Evolutionary conservation across 2,329 filamentous ascomycete genomes (phyloP).

Genomic region (Cercospora brassicicola): DNA sequence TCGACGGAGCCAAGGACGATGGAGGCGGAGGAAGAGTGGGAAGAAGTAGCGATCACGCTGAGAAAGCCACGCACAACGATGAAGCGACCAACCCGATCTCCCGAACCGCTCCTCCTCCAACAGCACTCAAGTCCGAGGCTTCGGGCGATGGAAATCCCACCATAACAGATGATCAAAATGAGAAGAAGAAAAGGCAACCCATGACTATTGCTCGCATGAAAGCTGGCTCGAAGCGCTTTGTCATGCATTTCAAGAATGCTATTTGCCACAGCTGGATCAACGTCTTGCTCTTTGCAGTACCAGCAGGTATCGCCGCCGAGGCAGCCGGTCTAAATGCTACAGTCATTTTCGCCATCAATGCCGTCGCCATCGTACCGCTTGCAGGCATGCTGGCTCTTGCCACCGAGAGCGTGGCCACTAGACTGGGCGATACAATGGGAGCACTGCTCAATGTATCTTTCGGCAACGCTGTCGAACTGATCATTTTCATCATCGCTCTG

Average conservation of each 20-base stretch:
- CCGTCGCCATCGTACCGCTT: conserved; percentile 53
- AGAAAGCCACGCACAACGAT: conserved; percentile 32
- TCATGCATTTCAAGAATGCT: conserved; percentile 57
- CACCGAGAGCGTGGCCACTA: conserved; percentile 51
- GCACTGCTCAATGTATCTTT: conserved; percentile 55
- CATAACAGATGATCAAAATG: conserved; percentile 45
- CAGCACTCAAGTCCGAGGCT: conserved; percentile 49
- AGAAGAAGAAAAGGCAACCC: conserved; percentile 43
- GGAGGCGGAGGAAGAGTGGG: conserved; percentile 16
- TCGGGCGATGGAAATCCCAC: conserved; percentile 55
- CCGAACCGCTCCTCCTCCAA: conserved; percentile 36
- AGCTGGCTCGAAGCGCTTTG: conserved; percentile 54
- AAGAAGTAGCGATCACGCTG: conserved; percentile 21
- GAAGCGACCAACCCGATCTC: conserved; percentile 24
- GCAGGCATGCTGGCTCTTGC: conserved; percentile 52
- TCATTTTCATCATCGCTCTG: conserved; percentile 69
- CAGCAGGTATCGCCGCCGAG: conserved; percentile 69
- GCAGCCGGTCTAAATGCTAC: conserved; percentile 43
- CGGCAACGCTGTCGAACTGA: conserved; percentile 55
- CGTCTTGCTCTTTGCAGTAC: conserved; percentile 73
- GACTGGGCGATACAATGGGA: conserved; percentile 52
- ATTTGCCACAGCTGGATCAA: conserved; percentile 77
- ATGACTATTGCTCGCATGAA: conserved; percentile 52
- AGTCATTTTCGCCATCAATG: conserved; percentile 54
- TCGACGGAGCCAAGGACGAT: conserved; percentile 35